Evolutionary conservation across 1,284 basidiomycete genomes (phyloP).

Genomic region (Trametes sp.): DNA sequence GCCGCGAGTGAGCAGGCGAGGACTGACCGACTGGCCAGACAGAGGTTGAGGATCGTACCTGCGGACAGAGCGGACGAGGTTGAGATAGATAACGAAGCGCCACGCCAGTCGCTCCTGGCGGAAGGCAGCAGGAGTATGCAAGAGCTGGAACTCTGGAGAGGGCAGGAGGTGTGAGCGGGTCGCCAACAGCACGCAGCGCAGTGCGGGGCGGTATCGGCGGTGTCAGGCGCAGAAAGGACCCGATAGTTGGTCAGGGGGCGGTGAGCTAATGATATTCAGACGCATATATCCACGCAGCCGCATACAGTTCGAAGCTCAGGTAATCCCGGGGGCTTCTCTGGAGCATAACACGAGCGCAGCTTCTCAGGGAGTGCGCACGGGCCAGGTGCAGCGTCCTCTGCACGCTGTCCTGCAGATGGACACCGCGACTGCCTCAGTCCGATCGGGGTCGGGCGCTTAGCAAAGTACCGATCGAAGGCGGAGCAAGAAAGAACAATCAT

Average conservation of each 20-base stretch:
- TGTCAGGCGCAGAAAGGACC: constrained; percentile 8
- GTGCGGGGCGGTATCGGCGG: constrained; percentile 18
- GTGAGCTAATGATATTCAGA: constrained; percentile 15
- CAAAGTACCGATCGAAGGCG: constrained; percentile 15
- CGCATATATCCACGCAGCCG: constrained; percentile 22
- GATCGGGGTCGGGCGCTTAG: constrained; percentile 20
- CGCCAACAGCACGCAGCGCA: constrained; percentile 1
- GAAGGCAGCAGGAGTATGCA: constrained; percentile 77
- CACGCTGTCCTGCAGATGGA: background rate
- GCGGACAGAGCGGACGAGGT: constrained; percentile 80
- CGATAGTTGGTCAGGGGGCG: constrained; percentile 14
- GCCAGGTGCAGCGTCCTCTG: background rate
- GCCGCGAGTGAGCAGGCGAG: constrained; percentile 10
- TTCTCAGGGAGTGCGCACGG: constrained; percentile 14
- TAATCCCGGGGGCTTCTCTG: constrained; percentile 1
- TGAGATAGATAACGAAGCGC: constrained; percentile 86
- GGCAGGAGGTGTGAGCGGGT: constrained; percentile 17
- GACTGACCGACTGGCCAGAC: background rate
- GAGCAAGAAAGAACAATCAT: constrained; percentile 19
- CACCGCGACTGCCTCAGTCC: constrained; percentile 2
- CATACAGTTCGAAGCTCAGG: constrained; percentile 9
- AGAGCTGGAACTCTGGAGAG: constrained; percentile 76
- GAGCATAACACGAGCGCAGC: constrained; percentile 2
- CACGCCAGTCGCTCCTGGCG: constrained; percentile 80
- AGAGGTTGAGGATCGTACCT: constrained; percentile 51